Evolutionary conservation across 2,329 filamentous ascomycete species (phyloP).

Genomic region (Fusarium chuoi): DNA sequence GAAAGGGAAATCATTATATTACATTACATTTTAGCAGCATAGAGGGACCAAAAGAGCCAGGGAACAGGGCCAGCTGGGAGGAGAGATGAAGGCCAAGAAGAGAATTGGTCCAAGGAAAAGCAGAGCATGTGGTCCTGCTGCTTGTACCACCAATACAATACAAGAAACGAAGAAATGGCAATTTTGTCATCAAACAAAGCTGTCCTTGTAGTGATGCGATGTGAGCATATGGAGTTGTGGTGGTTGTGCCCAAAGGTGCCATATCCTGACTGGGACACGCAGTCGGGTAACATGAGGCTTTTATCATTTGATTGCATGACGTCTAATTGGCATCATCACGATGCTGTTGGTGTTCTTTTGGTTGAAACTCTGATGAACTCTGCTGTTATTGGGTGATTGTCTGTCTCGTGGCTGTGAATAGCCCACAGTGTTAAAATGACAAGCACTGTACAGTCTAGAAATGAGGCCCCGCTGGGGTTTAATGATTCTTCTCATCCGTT

Average conservation of each 20-base stretch:
- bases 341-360: not conserved
- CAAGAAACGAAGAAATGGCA: slow-evolving; percentile 30
- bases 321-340: slow-evolving; percentile 27
- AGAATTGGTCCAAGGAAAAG: slow-evolving; percentile 34
- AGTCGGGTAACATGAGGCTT: not conserved
- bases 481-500: slow-evolving; percentile 30
- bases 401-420: not conserved
- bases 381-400: slow-evolving; percentile 15
- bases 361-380: slow-evolving; percentile 5
- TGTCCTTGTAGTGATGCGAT: not conserved
- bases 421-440: slow-evolving; percentile 20
- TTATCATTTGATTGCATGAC: slow-evolving; percentile 1
- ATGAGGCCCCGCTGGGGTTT: slow-evolving; percentile 36
- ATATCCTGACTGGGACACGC: not conserved
- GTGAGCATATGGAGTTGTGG: not conserved
- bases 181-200: slow-evolving; percentile 20
- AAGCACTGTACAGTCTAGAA: slow-evolving; percentile 36
- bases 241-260: not conserved
- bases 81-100: slow-evolving; percentile 11
- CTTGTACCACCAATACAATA: slow-evolving; percentile 46
- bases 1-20: slow-evolving; percentile 45
- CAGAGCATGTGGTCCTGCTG: slow-evolving; percentile 44
- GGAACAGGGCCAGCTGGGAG: slow-evolving; percentile 28
- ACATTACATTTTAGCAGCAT: slow-evolving; percentile 43
- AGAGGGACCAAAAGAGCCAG: slow-evolving; percentile 31